Conservation (phyloP, 2,329 filamentous ascomycete genomes). For the Colletotrichum siamense region DNA sequence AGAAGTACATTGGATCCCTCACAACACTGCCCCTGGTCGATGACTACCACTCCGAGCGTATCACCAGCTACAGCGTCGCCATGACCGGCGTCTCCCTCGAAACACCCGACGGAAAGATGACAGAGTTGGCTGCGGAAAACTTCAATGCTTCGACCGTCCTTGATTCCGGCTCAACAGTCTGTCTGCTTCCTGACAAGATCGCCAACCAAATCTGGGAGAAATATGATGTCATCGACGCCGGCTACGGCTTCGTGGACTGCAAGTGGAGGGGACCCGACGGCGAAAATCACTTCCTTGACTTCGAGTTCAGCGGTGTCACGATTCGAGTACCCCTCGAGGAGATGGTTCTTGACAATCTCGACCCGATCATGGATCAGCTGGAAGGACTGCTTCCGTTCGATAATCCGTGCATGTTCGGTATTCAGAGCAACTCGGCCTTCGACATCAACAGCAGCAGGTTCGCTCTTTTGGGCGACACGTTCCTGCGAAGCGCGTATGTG, state of each 20-base stretch:
- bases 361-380: constrained; percentile 40
- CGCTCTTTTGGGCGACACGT: constrained; percentile 73
- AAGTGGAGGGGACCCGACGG: constrained; percentile 38
- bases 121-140: constrained; percentile 35
- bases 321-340: constrained; percentile 65
- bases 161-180: constrained; percentile 73
- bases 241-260: constrained; percentile 68
- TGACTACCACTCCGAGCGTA: constrained; percentile 41
- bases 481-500: constrained; percentile 76
- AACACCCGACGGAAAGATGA: constrained; percentile 27
- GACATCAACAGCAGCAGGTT: constrained; percentile 62
- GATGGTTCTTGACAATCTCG: constrained; percentile 52
- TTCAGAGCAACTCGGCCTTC: constrained; percentile 63
- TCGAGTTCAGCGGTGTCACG: constrained; percentile 43
- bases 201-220: constrained; percentile 59
- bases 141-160: constrained; percentile 63
- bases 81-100: constrained; percentile 40
- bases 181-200: constrained; percentile 66
- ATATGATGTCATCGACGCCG: constrained; percentile 58
- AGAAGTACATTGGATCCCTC: constrained; percentile 67
- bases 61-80: constrained; percentile 44
- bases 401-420: constrained; percentile 59
- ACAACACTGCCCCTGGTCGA: constrained; percentile 61
- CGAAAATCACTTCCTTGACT: constrained; percentile 40
- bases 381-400: constrained; percentile 42